Evolutionary conservation across 805 yeast species (phyloP).

Genomic region (Metschnikowia baotianmanensis): DNA sequence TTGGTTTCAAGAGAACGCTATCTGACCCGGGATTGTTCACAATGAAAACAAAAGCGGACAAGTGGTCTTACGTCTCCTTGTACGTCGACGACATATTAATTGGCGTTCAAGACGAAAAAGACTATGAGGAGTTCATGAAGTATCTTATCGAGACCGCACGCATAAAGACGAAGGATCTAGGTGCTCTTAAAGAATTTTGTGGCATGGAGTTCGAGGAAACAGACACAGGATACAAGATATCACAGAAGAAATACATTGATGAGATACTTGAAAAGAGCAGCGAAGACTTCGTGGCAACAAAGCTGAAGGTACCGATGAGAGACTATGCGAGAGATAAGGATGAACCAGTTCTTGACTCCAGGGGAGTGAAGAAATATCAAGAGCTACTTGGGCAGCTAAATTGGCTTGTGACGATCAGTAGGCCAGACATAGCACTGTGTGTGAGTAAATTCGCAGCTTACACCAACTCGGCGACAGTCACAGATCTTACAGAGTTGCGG

Average conservation of each 20-base stretch:
- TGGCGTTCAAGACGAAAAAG: not conserved
- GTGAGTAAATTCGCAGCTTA: constrained; percentile 3
- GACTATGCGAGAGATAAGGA: not conserved
- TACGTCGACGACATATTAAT: constrained; percentile 1
- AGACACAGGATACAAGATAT: not conserved
- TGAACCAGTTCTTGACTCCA: not conserved
- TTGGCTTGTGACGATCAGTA: constrained; percentile 3
- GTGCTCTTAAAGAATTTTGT: not conserved
- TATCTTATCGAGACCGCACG: not conserved
- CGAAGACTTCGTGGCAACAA: not conserved
- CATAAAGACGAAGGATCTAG: constrained; percentile 1
- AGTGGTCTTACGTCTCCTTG: not conserved
- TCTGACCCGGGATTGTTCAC: not conserved
- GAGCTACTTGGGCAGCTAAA: constrained; percentile 4
- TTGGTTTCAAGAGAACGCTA: not conserved
- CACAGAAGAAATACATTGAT: constrained; percentile 1
- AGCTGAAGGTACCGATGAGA: not conserved
- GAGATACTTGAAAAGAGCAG: not conserved
- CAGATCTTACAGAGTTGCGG: not conserved
- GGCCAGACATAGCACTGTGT: constrained; percentile 3
- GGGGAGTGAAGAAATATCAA: constrained; percentile 1
- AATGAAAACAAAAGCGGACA: not conserved
- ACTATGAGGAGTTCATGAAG: not conserved
- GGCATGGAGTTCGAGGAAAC: constrained; percentile 1
- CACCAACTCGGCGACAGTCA: not conserved